Evolutionary conservation across 208 protist genomes (phyloP), one percentile per base, ranked within the genome.

Genomic region (Trypanosoma melophagium): DNA sequence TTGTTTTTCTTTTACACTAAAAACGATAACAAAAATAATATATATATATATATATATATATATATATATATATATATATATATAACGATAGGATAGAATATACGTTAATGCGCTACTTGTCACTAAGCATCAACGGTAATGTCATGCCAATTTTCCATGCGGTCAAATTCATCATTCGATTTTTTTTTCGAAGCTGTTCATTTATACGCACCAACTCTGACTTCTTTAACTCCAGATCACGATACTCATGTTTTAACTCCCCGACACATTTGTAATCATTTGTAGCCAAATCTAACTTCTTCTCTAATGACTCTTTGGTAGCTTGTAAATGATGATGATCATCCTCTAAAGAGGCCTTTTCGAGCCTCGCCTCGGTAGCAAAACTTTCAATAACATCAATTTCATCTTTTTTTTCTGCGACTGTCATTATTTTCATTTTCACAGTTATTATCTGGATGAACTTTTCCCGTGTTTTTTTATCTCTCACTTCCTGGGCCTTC

Each of bases 241-340:
- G 57, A 56, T 73, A 73, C 7, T 57, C 68, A 61, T 73, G 68
- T 45, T 67, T 73, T 28, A 73, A 56, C 28, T 67, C 61, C 21
- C 24, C 60, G 4, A 73, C 28, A 49, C 57, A 51, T 8, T 52
- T 55, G 59, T 73, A 73, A 61, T 73, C 68, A 38, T 41, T 56
- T 45, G 22, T 40, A 58, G 54, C n/a, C 19, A 35, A 12, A 1
- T 49, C 56, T 21, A 60, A 45, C 31, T 57, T 53, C 3, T 47
- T 42, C 47, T 54, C 31, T 17, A 70, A 21, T 44, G 3, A 16
- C 7, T 70, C 56, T 45, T 70, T 70, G 2, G 47, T 42, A 21
- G 13, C 2, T 31, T 63, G 2, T 51, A 70, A 38, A 21, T 49
- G 25, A 47, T 12, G 24, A 56, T 55, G 16, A 31, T 70, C 55